Base-by-base conservation (phyloP, 768 basidiomycete species). In the Tephrocybe sp. region DNA sequence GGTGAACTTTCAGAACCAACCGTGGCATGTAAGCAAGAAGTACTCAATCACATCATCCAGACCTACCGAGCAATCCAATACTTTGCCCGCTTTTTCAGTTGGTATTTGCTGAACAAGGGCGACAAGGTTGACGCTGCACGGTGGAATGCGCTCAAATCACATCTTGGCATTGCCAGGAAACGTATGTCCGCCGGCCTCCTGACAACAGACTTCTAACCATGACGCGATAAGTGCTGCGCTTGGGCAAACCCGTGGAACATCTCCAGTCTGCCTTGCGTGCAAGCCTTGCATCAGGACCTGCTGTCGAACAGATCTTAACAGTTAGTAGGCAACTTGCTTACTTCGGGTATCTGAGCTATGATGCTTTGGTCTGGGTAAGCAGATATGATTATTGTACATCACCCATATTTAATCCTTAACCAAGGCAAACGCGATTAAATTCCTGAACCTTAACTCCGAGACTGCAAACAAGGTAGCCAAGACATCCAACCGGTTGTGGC, bases 191-290 rank as follows among this genome's bases (percentile, higher is more conserved):
- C 15, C 26, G 15, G 37, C 4, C 6, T 36, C n/a, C 12, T 10
- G 24, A 26, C 12, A 26, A 40, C 17, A 23, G 21, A 51, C 44
- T 20, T 49, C 47, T 36, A 34, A 45, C 47, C 55, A 45, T 47
- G 38, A 9, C 30, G 34, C 8, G 21, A 25, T 37, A 50, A 98
- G 96, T 97, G 32, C 76, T 98, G 78, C 85, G 97, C 14, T 75
- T 99, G 47, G 93, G 93, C 59, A 96, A 98, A 69, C 93, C 94
- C 7, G 60, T 95, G 56, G 97, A 99, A 65, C 93, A 97, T 70
- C 75, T 95, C 5, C 96, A 98, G 66, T 84, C 92, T 1, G 94
- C 92, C 25, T 72, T 97, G 39, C 86, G 85, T 45, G 85, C 88
- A 17, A 72, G 83, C 3, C 68, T 84, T 23, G 65, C 78, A 1